Base-by-base conservation (phyloP, 2,329 filamentous ascomycete species). In the Metarhizium humberi region DNA sequence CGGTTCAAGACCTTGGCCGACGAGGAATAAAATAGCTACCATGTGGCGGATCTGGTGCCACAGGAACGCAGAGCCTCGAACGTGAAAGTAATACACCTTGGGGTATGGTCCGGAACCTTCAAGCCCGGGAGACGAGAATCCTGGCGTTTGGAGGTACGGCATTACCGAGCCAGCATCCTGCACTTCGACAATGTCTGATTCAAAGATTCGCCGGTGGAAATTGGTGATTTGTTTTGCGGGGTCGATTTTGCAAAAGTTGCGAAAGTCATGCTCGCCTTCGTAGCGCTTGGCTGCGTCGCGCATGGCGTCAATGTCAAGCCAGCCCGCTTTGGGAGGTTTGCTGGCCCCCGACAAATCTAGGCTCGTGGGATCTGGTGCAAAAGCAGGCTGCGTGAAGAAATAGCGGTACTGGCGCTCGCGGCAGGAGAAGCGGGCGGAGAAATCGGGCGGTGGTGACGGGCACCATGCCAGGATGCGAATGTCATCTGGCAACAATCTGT, bases 21-120 rank as follows among this genome's bases (percentile, higher is more conserved):
- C 85, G 11, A 94, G 77, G 75, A 99, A 97, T n/a, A 99, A 76
- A 6, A 97, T 77, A 16, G 86, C 83, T n/a, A 95, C 85, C 82
- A 99, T 92, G 74, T 92, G 90, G 29, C 94, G 85, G 62, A 99
- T 95, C 73, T 99, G 94, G 73, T 99, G 94, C 94, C 94, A 99
- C 50, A 99, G 74, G 71, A 99, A 99, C 2, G 92, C 94, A 7
- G 88, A 91, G 20, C 94, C 94, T 62, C 92, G 84, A 45, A 99
- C 84, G 56, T 87, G 86, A 71, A 99, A 95, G 58, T 87, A 86
- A 73, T 95, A 97, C 14, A 96, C 80, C 65, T 90, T 88, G 6
- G 84, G 79, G 54, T 71, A 65, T 6, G 57, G 58, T 0, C 56
- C 62, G 6, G 50, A 25, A 4, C 42, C 58, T 18, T 53, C 42